A percentile compares a stretch with the other conserved stretches of the same genome.
These are phyloP conservation scores for Penicillium pancosmium DNA, from an alignment of 495 filamentous ascomycete species.

Conservation along the genomic window DNA sequence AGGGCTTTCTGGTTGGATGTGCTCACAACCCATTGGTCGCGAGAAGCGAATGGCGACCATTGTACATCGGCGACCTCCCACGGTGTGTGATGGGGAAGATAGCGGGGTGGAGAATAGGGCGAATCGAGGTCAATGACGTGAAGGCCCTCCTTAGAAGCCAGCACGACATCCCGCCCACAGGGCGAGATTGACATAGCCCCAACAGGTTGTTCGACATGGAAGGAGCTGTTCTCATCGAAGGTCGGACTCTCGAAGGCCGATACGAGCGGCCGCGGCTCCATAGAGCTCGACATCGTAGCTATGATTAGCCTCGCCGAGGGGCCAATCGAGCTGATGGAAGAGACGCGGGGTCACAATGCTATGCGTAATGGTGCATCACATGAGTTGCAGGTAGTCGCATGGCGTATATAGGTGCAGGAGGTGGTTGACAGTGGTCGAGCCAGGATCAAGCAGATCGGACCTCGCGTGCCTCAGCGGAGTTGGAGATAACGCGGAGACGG, in stretches of 20 bases:
- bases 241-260: conserved; percentile 85
- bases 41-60: conserved; percentile 90
- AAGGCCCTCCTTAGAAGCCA: conserved; percentile 83
- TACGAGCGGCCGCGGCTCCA: conserved; percentile 44
- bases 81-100: conserved; percentile 83
- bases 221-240: conserved; percentile 81
- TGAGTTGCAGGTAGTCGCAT: conserved; percentile 6
- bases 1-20: conserved; percentile 94
- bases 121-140: conserved; percentile 94
- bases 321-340: conserved; percentile 13
- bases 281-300: conserved; percentile 44
- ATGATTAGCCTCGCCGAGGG: conserved; percentile 15
- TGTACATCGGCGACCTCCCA: conserved; percentile 98
- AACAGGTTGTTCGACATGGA: conserved; percentile 78
- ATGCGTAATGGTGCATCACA: not conserved
- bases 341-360: conserved; percentile 7
- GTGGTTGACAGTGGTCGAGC: conserved; percentile 4
- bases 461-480: conserved; percentile 13
- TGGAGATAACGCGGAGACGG: conserved; percentile 2
- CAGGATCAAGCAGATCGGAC: not conserved
- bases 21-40: conserved; percentile 91
- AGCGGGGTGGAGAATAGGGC: conserved; percentile 83
- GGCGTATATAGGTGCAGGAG: not conserved
- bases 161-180: conserved; percentile 86
- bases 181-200: conserved; percentile 87